Percentiles rank a stretch among this genome's conserved stretches.
Conservation (phyloP, 805 yeast genomes). For the Yarrowia sp. region DNA sequence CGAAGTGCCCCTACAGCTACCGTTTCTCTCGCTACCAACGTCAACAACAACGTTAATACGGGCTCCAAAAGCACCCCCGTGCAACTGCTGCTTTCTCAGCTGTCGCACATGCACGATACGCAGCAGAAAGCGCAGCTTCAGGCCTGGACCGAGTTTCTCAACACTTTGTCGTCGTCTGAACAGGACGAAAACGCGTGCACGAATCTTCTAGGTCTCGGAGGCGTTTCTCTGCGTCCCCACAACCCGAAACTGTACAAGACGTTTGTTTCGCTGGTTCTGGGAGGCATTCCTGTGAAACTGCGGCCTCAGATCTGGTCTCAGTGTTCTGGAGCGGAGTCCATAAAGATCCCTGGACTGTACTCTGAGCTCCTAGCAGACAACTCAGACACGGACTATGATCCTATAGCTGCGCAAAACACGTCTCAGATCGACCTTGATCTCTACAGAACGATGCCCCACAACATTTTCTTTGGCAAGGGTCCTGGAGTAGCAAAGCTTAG, state of each 20-base stretch:
- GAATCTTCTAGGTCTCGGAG: conserved; percentile 45
- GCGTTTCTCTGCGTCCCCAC: conserved; percentile 30
- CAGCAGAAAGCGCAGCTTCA: conserved; percentile 42
- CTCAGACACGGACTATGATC: conserved; percentile 6
- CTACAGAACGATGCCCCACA: conserved; percentile 55
- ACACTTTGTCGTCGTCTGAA: conserved; percentile 35
- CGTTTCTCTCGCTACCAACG: neutral
- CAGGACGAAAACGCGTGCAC: conserved; percentile 29
- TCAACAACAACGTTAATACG: neutral
- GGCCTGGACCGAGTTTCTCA: conserved; percentile 49
- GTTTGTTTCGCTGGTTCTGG: conserved; percentile 41
- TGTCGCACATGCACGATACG: conserved; percentile 48
- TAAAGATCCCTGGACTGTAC: conserved; percentile 50
- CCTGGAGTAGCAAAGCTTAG: conserved; percentile 52
- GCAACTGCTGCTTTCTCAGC: conserved; percentile 40
- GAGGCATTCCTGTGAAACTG: conserved; percentile 51
- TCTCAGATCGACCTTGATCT: conserved; percentile 54
- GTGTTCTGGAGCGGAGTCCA: conserved; percentile 49
- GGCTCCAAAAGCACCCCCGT: conserved; percentile 28
- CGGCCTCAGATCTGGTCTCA: conserved; percentile 53
- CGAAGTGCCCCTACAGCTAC: conserved; percentile 12
- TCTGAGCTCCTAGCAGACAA: conserved; percentile 34
- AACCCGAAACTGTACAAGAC: conserved; percentile 4
- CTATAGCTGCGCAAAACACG: conserved; percentile 38
- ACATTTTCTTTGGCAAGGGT: conserved; percentile 53